phyloP scores from a whole-genome alignment of 768 basidiomycete species.

The Psilocybe cubensis region DNA sequence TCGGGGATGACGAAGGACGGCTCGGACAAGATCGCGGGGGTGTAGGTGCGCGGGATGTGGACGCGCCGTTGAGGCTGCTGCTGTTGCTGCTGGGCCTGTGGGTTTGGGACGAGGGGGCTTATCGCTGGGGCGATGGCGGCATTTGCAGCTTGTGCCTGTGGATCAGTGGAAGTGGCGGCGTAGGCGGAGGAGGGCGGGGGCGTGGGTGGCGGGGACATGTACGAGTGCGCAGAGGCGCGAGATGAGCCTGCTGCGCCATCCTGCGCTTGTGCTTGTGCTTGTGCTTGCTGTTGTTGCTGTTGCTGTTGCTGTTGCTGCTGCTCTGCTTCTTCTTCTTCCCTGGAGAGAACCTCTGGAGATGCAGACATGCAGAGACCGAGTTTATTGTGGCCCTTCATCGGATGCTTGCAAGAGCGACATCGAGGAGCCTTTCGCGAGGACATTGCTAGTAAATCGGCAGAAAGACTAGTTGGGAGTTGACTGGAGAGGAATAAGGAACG shows the following conservation, averaged over 20 bases:
- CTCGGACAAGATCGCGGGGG: conserved; percentile 10
- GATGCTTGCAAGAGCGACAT: conserved; percentile 2
- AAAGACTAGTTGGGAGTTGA: too few species aligned
- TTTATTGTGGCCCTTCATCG: conserved; percentile 2
- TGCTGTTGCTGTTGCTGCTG: too few species aligned
- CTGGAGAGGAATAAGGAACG: conserved; percentile 2
- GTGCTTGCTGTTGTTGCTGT: too few species aligned
- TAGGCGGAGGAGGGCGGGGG: conserved; percentile 7
- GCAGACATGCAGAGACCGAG: neutral
- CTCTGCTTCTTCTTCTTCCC: neutral
- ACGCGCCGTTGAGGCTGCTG: neutral
- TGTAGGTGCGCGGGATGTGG: conserved; percentile 2
- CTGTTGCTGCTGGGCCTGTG: too few species aligned
- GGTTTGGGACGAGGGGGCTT: too few species aligned
- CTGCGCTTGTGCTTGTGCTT: too few species aligned
- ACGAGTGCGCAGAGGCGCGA: conserved; percentile 3
- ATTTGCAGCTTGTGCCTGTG: too few species aligned
- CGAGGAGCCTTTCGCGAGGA: neutral
- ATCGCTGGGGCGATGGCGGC: too few species aligned
- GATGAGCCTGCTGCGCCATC: too few species aligned
- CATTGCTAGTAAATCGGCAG: neutral
- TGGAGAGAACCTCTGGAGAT: neutral
- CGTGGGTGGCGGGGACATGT: conserved; percentile 12
- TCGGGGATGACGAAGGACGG: conserved; percentile 16
- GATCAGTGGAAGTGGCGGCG: neutral